phyloP scores from a whole-genome alignment of 1,284 basidiomycete genomes.

The Peniophora sp. region DNA sequence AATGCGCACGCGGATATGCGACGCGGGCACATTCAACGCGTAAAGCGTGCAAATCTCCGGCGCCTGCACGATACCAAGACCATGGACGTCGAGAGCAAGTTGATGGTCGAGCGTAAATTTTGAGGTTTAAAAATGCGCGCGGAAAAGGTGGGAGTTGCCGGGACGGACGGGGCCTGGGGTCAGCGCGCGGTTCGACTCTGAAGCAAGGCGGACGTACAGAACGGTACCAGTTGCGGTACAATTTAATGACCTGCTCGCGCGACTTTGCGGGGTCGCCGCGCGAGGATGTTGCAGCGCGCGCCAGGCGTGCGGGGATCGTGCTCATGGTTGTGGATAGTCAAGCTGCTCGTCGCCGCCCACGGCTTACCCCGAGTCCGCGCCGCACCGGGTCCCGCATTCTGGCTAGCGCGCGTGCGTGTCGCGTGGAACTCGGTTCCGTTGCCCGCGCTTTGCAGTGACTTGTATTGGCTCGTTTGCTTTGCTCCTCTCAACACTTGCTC shows the following conservation, averaged over 20 bases:
- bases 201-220: slow-evolving; percentile 44
- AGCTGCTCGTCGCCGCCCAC: slow-evolving; percentile 1
- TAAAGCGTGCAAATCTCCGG: slow-evolving; percentile 87
- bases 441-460: background rate
- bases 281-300: slow-evolving; percentile 60
- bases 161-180: background rate
- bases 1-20: slow-evolving; percentile 78
- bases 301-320: slow-evolving; percentile 89
- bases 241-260: slow-evolving; percentile 61
- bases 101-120: background rate
- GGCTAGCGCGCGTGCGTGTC: too few relatives aligned
- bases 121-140: background rate
- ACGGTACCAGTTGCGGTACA: slow-evolving; percentile 93
- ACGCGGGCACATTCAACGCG: slow-evolving; percentile 76
- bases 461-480: background rate
- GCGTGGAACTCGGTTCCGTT: too few relatives aligned
- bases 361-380: background rate
- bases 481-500: background rate
- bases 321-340: slow-evolving; percentile 49
- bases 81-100: background rate
- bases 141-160: slow-evolving; percentile 1
- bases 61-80: slow-evolving; percentile 43
- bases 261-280: slow-evolving; percentile 58
- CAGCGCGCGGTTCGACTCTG: background rate
- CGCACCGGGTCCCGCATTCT: background rate